A percentile compares a stretch with the other conserved stretches of the same genome.
Conservation (phyloP, 345 rosid species). For the Nephelium lappaceum region DNA sequence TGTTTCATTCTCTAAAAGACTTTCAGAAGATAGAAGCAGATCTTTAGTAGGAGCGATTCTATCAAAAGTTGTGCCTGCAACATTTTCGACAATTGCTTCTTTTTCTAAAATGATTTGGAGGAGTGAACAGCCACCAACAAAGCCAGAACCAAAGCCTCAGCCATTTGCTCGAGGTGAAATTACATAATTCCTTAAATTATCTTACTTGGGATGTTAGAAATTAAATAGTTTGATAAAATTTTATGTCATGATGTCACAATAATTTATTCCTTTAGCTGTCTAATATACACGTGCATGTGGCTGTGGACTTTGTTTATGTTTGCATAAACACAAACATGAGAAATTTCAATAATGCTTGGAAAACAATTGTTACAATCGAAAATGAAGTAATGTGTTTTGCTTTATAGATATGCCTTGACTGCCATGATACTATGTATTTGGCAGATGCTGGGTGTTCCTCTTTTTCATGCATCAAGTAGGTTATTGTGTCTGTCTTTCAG, state of each 20-base stretch:
- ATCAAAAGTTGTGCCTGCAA: conserved; percentile 92
- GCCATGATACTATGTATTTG: not conserved
- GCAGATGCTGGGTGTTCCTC: not conserved
- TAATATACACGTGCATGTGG: not conserved
- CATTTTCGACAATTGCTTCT: conserved; percentile 90
- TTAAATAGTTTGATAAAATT: not conserved
- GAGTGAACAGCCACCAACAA: conserved; percentile 58
- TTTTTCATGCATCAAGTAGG: not conserved
- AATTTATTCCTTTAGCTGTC: not conserved
- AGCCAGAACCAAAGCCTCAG: conserved; percentile 73
- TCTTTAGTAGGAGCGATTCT: conserved; percentile 90
- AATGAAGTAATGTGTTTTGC: not conserved
- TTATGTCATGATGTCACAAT: not conserved
- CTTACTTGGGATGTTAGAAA: not conserved
- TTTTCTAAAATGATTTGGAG: conserved; percentile 92
- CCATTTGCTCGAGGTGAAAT: conserved; percentile 82
- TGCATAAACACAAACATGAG: not conserved
- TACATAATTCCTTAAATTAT: conserved; percentile 13
- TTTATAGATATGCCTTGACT: not conserved
- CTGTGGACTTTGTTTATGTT: too few species aligned
- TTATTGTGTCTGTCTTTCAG: not conserved
- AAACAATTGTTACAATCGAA: not conserved
- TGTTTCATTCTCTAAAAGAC: conserved; percentile 49
- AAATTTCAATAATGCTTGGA: not conserved
- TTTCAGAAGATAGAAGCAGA: conserved; percentile 86